Evolutionary conservation across 225 moss, liverwort and hornwort genomes (phyloP).

Genomic region (Climacium dendroides): DNA sequence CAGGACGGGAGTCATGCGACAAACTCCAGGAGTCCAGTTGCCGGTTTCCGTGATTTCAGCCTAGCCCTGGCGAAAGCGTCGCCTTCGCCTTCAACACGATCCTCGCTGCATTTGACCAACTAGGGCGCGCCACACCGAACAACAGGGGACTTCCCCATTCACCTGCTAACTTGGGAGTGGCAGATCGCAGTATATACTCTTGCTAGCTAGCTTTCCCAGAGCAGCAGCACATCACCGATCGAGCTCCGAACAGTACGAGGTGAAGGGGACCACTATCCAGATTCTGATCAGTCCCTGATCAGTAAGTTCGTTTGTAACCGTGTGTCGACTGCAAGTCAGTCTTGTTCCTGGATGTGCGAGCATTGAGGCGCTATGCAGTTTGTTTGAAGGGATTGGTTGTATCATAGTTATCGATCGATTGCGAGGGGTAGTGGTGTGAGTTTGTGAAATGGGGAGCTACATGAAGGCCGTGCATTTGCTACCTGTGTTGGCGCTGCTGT

Average conservation of each 20-base stretch:
- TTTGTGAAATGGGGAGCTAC: slow-evolving; percentile 18
- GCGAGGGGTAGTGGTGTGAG: not conserved
- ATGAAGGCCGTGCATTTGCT: not conserved
- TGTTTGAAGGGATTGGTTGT: not conserved
- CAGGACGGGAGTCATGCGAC: not conserved
- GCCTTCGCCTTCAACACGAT: not conserved
- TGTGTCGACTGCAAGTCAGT: not conserved
- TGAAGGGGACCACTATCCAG: not conserved
- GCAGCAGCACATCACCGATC: not conserved
- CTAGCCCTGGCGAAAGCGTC: not conserved
- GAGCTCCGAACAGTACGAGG: not conserved
- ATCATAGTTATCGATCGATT: not conserved
- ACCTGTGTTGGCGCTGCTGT: not conserved
- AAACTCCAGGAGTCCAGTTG: not conserved
- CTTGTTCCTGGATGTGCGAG: not conserved
- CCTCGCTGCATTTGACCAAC: not conserved
- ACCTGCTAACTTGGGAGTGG: not conserved
- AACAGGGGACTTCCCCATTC: not conserved
- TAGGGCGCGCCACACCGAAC: slow-evolving; percentile 13
- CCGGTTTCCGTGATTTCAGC: not conserved
- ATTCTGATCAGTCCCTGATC: not conserved
- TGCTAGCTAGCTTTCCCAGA: not conserved
- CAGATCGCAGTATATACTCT: not conserved
- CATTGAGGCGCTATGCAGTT: not conserved
- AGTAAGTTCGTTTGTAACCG: not conserved